These are phyloP conservation scores for Acer saccharum DNA, from an alignment of 345 rosid species.

Conservation along the genomic window DNA sequence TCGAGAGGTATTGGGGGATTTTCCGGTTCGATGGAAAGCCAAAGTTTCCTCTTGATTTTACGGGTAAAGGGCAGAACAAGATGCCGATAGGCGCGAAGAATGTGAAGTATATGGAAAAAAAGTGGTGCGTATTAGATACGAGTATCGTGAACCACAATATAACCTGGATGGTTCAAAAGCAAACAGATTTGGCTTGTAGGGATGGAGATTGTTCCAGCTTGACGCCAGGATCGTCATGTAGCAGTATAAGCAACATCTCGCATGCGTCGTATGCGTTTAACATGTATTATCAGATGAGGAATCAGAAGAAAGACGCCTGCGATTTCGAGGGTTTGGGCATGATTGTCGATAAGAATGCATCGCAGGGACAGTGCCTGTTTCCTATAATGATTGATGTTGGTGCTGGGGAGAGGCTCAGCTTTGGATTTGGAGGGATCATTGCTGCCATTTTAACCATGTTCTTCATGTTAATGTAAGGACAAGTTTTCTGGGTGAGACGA, in stretches of 20 bases:
- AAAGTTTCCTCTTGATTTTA: slow-evolving; percentile 65
- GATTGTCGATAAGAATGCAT: slow-evolving; percentile 46
- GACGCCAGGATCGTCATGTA: slow-evolving; percentile 46
- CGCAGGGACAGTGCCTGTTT: slow-evolving; percentile 48
- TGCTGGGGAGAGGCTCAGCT: slow-evolving; percentile 32
- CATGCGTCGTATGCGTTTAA: slow-evolving; percentile 77
- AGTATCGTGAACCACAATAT: slow-evolving; percentile 13
- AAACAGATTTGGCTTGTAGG: slow-evolving; percentile 54
- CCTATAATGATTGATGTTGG: slow-evolving; percentile 49
- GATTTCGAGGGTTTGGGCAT: slow-evolving; percentile 61
- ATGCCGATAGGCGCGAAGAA: slow-evolving; percentile 59
- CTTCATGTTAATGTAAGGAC: neutral
- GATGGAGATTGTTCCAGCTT: slow-evolving; percentile 59
- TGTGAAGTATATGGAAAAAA: slow-evolving; percentile 52
- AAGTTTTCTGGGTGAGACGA: too few relatives aligned
- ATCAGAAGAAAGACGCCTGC: slow-evolving; percentile 64
- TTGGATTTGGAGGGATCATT: neutral
- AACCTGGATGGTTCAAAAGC: slow-evolving; percentile 9
- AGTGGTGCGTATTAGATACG: slow-evolving; percentile 62
- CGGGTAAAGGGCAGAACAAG: slow-evolving; percentile 54
- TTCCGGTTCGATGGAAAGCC: slow-evolving; percentile 75
- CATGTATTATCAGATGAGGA: slow-evolving; percentile 58
- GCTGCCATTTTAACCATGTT: neutral
- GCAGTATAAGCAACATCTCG: slow-evolving; percentile 21
- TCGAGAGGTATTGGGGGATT: slow-evolving; percentile 95